phyloP scores from a whole-genome alignment of 1,284 basidiomycete species.

The Gymnopus androsaceus region DNA sequence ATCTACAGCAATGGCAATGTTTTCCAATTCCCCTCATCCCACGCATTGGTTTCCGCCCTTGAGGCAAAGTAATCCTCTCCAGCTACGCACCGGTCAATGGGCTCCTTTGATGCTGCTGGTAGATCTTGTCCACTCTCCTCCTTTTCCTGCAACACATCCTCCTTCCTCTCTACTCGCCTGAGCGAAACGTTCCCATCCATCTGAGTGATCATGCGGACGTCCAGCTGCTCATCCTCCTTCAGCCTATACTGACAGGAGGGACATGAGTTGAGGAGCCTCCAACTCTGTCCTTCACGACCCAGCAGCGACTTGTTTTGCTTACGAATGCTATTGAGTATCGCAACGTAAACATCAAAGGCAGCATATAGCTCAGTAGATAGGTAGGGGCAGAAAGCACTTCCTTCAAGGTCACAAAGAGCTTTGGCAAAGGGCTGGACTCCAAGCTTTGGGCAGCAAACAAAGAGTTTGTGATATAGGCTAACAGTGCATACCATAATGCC shows the following conservation, averaged over 20 bases:
- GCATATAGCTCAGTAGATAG: not conserved
- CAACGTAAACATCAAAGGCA: conserved; percentile 1
- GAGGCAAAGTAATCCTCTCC: no score
- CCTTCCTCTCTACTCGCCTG: not conserved
- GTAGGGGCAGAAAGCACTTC: not conserved
- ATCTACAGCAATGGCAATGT: no score
- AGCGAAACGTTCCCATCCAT: conserved; percentile 5
- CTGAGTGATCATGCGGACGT: not conserved
- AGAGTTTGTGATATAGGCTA: no score
- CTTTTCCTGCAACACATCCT: not conserved
- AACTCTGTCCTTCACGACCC: not conserved
- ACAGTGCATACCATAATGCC: no score
- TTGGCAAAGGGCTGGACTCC: no score
- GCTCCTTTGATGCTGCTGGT: not conserved
- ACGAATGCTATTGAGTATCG: not conserved
- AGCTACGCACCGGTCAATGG: no score
- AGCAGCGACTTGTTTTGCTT: conserved; percentile 10
- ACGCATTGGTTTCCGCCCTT: no score
- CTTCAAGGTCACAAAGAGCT: not conserved
- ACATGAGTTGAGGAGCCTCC: not conserved
- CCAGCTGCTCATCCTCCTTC: not conserved
- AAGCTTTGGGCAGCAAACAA: no score
- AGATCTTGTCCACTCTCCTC: not conserved
- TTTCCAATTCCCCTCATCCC: no score
- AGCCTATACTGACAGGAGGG: conserved; percentile 1